Conservation (phyloP, 495 filamentous ascomycete genomes). For the Copromyces sp. region DNA sequence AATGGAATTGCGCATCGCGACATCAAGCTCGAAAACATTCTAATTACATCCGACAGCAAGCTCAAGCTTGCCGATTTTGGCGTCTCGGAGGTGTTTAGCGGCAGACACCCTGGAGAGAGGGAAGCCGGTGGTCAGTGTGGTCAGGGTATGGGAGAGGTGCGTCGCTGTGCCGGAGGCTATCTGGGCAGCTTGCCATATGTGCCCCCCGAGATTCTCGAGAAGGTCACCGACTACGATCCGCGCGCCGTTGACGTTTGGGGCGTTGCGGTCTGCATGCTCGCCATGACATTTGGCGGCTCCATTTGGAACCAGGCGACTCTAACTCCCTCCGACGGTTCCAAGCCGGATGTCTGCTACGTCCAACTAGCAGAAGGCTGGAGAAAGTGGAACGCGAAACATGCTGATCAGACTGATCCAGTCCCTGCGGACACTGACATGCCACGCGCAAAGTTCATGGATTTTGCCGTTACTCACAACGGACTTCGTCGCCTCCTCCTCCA, state of each 20-base stretch:
- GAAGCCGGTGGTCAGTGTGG: constrained; percentile 55
- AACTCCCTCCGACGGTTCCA: not conserved
- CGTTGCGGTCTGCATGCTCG: constrained; percentile 61
- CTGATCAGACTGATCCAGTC: constrained; percentile 31
- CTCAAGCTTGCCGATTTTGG: constrained; percentile 79
- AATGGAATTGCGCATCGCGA: constrained; percentile 74
- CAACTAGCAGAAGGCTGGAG: constrained; percentile 53
- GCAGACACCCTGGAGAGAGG: constrained; percentile 59
- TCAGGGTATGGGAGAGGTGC: constrained; percentile 52
- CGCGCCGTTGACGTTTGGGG: constrained; percentile 71
- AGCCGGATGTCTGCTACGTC: constrained; percentile 38
- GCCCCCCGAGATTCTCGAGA: constrained; percentile 62
- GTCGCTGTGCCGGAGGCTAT: constrained; percentile 58
- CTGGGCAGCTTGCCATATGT: constrained; percentile 71
- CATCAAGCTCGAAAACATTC: constrained; percentile 70
- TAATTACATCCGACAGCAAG: constrained; percentile 56
- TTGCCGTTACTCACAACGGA: constrained; percentile 39
- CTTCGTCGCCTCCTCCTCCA: constrained; percentile 55
- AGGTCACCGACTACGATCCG: constrained; percentile 59
- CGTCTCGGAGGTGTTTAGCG: constrained; percentile 64
- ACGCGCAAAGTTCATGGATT: constrained; percentile 37
- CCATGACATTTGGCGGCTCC: constrained; percentile 52
- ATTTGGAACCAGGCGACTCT: constrained; percentile 50
- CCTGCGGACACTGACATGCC: constrained; percentile 45
- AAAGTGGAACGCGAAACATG: constrained; percentile 44